A percentile compares a stretch with the other conserved stretches of the same genome.
Evolutionary conservation across 345 rosid genomes (phyloP).

Genomic region (Carallia brachiata): DNA sequence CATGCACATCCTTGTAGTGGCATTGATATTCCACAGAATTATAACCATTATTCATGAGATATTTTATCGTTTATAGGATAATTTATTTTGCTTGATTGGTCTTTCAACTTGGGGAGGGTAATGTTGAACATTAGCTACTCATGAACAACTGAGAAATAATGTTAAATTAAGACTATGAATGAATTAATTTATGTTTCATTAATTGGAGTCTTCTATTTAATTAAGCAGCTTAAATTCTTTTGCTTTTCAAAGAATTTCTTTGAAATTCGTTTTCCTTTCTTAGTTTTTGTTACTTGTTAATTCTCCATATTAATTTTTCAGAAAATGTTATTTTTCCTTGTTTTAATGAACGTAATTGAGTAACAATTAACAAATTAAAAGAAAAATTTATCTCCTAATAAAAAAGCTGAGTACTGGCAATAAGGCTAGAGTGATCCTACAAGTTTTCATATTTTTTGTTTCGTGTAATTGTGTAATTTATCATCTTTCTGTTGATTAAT

Average conservation of each 20-base stretch:
- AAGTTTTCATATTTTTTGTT: no score
- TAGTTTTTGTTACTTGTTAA: no score
- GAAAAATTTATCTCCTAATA: no score
- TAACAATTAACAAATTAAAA: no score
- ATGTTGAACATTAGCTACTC: background rate
- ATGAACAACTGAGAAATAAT: background rate
- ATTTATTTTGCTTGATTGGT: background rate
- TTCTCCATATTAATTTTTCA: no score
- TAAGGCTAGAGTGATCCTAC: no score
- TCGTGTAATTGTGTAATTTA: no score
- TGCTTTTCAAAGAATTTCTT: background rate
- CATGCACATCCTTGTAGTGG: constrained; percentile 16
- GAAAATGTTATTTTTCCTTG: no score
- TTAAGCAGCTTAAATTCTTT: background rate
- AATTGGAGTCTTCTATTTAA: background rate
- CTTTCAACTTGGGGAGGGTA: background rate
- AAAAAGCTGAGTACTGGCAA: no score
- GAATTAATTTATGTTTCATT: background rate
- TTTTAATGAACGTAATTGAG: no score
- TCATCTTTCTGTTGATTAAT: no score
- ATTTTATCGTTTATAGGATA: background rate
- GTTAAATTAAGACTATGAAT: background rate
- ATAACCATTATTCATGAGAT: background rate
- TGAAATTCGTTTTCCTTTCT: no score
- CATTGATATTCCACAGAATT: constrained; percentile 5